These are phyloP conservation scores for Nitzschia sp. DNA, from an alignment of 108 stramenopile species.

Conservation along the genomic window DNA sequence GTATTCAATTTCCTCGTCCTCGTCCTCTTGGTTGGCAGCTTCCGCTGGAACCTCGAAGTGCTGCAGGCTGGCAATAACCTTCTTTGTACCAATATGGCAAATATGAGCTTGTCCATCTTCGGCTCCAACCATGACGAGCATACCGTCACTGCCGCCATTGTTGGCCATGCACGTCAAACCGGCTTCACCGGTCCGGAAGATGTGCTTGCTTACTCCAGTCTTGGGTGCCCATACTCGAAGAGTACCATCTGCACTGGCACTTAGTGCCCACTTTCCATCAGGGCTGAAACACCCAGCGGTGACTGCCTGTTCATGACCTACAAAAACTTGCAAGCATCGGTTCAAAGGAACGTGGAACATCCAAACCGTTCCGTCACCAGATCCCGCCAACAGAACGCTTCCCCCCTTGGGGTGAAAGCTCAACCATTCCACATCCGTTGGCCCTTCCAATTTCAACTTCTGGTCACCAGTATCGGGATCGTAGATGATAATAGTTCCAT, in stretches of 20 bases:
- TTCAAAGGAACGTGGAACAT: slow-evolving; percentile 92
- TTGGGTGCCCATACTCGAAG: slow-evolving; percentile 91
- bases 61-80: slow-evolving; percentile 75
- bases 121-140: slow-evolving; percentile 69
- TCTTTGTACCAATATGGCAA: slow-evolving; percentile 78
- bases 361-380: slow-evolving; percentile 94
- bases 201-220: slow-evolving; percentile 83
- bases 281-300: slow-evolving; percentile 80
- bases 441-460: slow-evolving; percentile 83
- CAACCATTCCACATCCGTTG: slow-evolving; percentile 93
- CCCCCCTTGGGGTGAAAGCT: slow-evolving; percentile 93
- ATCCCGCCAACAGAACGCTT: slow-evolving; percentile 86
- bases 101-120: slow-evolving; percentile 90
- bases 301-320: slow-evolving; percentile 91
- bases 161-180: slow-evolving; percentile 76
- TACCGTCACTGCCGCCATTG: slow-evolving; percentile 57
- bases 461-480: slow-evolving; percentile 56
- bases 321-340: slow-evolving; percentile 92
- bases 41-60: slow-evolving; percentile 61
- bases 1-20: slow-evolving; percentile 57
- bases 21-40: slow-evolving; percentile 38
- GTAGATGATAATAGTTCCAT: slow-evolving; percentile 84
- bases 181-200: slow-evolving; percentile 63
- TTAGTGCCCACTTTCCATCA: slow-evolving; percentile 86
- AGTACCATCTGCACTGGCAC: slow-evolving; percentile 86